These are phyloP conservation scores for Protomyces pachydermus DNA, from an alignment of 1,139 yeast species.

Conservation along the genomic window DNA sequence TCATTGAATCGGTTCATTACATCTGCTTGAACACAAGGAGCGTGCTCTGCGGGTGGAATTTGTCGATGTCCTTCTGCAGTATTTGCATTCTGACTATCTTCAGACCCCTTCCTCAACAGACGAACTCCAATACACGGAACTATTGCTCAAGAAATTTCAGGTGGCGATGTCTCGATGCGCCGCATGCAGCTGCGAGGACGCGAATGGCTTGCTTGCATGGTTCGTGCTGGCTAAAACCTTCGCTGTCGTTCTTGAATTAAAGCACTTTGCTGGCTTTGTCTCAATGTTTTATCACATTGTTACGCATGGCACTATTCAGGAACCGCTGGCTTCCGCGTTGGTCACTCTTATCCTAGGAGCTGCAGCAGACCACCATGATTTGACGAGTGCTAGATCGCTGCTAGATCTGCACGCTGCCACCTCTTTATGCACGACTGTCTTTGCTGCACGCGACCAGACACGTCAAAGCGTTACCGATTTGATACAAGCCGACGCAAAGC, in stretches of 20 bases:
- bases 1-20: neutral
- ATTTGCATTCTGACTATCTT: neutral
- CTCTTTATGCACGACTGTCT: neutral
- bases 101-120: neutral
- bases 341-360: neutral
- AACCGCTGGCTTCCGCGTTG: neutral
- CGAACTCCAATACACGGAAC: neutral
- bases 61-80: neutral
- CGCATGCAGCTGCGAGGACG: neutral
- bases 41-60: neutral
- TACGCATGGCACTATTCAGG: neutral
- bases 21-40: neutral
- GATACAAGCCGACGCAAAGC: neutral
- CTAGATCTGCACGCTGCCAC: neutral
- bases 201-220: neutral
- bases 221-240: neutral
- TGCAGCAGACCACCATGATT: neutral
- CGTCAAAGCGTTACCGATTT: neutral
- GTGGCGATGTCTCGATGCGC: neutral
- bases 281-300: neutral
- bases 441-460: neutral
- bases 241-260: neutral
- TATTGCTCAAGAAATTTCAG: neutral
- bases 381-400: neutral
- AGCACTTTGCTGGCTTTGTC: neutral